Conservation (phyloP, 352 stramenopile genomes). For the Phytophthora pinifolia region DNA sequence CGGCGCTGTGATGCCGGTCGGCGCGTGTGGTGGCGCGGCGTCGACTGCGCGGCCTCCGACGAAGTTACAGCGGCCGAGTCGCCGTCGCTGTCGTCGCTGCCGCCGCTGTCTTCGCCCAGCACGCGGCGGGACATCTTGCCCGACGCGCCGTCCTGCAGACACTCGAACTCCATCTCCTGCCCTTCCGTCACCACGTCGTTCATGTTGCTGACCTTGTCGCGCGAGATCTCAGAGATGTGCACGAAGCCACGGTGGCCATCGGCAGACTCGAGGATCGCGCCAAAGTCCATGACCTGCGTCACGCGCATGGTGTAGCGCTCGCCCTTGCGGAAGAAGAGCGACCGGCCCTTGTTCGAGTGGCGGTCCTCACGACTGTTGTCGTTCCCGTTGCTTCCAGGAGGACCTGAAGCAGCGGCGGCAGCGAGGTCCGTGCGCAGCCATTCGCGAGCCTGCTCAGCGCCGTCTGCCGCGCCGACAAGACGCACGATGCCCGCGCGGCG, state of each 20-base stretch:
- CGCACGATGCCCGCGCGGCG: slow-evolving; percentile 85
- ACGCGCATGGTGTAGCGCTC: slow-evolving; percentile 92
- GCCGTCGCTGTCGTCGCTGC: slow-evolving; percentile 10
- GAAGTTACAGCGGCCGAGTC: slow-evolving; percentile 7
- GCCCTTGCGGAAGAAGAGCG: slow-evolving; percentile 84
- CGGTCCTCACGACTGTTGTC: slow-evolving; percentile 14
- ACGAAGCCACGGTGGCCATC: slow-evolving; percentile 90
- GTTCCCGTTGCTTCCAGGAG: slow-evolving; percentile 19
- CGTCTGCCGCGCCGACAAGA: slow-evolving; percentile 81
- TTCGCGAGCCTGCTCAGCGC: slow-evolving; percentile 76
- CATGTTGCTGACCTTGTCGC: slow-evolving; percentile 67
- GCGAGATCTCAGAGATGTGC: slow-evolving; percentile 93
- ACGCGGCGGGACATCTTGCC: slow-evolving; percentile 86
- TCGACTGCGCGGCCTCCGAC: slow-evolving; percentile 11
- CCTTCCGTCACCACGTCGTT: slow-evolving; percentile 56
- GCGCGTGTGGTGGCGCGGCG: slow-evolving; percentile 25
- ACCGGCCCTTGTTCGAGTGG: slow-evolving; percentile 16
- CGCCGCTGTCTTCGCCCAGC: slow-evolving; percentile 26
- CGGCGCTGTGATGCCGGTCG: slow-evolving; percentile 37
- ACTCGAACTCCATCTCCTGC: slow-evolving; percentile 80
- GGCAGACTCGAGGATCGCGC: slow-evolving; percentile 87
- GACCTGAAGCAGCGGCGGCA: slow-evolving; percentile 7
- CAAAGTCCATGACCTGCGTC: slow-evolving; percentile 95
- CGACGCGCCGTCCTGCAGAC: slow-evolving; percentile 71
- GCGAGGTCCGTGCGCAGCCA: slow-evolving; percentile 57